Evolutionary conservation across 495 filamentous ascomycete species (phyloP).

Genomic region (Lepraria neglecta): DNA sequence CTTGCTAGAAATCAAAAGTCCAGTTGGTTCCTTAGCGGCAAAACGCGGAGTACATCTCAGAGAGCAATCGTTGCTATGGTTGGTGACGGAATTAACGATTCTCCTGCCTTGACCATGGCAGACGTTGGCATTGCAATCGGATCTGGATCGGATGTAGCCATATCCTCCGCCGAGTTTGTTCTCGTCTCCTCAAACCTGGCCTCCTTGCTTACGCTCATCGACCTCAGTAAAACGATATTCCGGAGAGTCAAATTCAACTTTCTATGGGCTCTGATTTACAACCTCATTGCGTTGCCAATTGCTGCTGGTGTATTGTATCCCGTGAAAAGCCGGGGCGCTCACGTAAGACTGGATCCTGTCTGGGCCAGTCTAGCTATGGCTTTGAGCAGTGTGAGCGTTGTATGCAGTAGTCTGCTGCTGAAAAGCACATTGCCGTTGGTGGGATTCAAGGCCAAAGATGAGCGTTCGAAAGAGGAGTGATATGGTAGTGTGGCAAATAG

Average conservation of each 20-base stretch:
- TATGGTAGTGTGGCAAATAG: too few species aligned
- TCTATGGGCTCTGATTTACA: constrained; percentile 64
- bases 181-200: constrained; percentile 53
- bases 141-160: constrained; percentile 51
- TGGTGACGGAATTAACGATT: constrained; percentile 66
- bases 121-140: constrained; percentile 66
- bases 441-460: too few species aligned
- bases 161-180: constrained; percentile 57
- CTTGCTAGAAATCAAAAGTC: not conserved
- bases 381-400: constrained; percentile 59
- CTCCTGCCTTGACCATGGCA: constrained; percentile 57
- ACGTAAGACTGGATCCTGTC: constrained; percentile 51
- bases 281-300: constrained; percentile 55
- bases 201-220: constrained; percentile 52
- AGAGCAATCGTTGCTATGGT: constrained; percentile 35
- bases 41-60: not conserved
- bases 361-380: constrained; percentile 70
- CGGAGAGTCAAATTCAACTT: constrained; percentile 66
- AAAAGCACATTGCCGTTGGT: constrained; percentile 26
- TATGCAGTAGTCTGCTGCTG: constrained; percentile 50
- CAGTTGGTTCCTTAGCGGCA: not conserved
- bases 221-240: constrained; percentile 54
- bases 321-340: constrained; percentile 37
- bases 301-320: constrained; percentile 63
- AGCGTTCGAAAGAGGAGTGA: too few species aligned